A percentile compares a stretch with the other conserved stretches of the same genome.
Evolutionary conservation across 2,329 filamentous ascomycete genomes (phyloP).

Genomic region (Arthroderma sp.): DNA sequence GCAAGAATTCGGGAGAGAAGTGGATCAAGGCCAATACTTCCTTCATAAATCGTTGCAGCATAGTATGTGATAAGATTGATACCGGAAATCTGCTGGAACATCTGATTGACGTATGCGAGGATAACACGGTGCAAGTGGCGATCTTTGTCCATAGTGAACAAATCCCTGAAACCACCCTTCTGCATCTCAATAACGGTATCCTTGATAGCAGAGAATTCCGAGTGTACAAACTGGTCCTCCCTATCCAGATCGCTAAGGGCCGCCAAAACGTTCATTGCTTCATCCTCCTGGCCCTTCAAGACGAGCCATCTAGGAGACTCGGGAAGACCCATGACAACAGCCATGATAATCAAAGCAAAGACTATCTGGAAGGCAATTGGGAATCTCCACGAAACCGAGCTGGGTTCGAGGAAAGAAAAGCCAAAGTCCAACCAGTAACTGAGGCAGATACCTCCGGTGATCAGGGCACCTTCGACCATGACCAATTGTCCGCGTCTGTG

Average conservation of each 20-base stretch:
- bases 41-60: constrained; percentile 33
- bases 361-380: constrained; percentile 48
- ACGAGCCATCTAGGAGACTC: constrained; percentile 50
- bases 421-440: constrained; percentile 43
- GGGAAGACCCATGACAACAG: constrained; percentile 39
- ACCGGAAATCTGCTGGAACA: constrained; percentile 41
- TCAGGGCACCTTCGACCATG: constrained; percentile 43
- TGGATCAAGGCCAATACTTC: constrained; percentile 30
- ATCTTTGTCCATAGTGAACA: constrained; percentile 48
- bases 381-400: constrained; percentile 42
- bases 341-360: constrained; percentile 42
- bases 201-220: constrained; percentile 42
- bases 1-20: constrained; percentile 39
- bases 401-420: constrained; percentile 42
- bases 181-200: constrained; percentile 42
- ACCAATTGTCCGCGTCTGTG: constrained; percentile 41
- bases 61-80: constrained; percentile 39
- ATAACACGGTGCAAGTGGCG: constrained; percentile 45
- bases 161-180: constrained; percentile 43
- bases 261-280: constrained; percentile 37
- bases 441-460: constrained; percentile 40
- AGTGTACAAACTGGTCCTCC: constrained; percentile 35
- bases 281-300: constrained; percentile 43
- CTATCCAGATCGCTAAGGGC: constrained; percentile 38
- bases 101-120: constrained; percentile 46